phyloP scores from a whole-genome alignment of 192 early-diverging fungal genomes.

The Coemansia sp. region DNA sequence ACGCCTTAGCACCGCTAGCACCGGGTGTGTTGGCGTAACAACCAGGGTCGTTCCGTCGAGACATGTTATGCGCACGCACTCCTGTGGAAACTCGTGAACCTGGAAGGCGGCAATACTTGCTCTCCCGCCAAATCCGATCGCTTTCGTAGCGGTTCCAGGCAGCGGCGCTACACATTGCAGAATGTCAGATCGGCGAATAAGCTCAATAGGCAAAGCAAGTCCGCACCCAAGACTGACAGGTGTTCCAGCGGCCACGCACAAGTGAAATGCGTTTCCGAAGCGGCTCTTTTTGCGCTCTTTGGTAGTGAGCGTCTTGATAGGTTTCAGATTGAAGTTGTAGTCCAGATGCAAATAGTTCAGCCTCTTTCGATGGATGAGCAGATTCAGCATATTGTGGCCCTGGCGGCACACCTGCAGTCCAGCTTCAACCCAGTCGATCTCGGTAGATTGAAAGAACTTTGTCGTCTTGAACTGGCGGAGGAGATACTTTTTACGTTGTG shows the following conservation, averaged over 20 bases:
- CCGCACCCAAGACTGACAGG: slow-evolving; percentile 45
- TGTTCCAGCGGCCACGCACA: slow-evolving; percentile 60
- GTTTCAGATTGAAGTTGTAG: slow-evolving; percentile 99
- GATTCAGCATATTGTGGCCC: slow-evolving; percentile 99
- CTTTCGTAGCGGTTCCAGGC: background rate
- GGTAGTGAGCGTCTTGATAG: slow-evolving; percentile 97
- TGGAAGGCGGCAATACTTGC: slow-evolving; percentile 42
- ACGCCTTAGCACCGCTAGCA: slow-evolving; percentile 27
- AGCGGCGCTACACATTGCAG: slow-evolving; percentile 31
- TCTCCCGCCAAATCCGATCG: slow-evolving; percentile 17
- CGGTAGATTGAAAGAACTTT: slow-evolving; percentile 98
- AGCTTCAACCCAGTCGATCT: slow-evolving; percentile 99
- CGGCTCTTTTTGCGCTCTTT: slow-evolving; percentile 99
- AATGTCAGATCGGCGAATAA: slow-evolving; percentile 17
- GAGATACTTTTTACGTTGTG: slow-evolving; percentile 88
- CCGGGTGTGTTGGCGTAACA: slow-evolving; percentile 51
- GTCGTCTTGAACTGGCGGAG: slow-evolving; percentile 94
- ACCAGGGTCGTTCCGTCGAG: slow-evolving; percentile 40
- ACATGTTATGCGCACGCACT: slow-evolving; percentile 35
- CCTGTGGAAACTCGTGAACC: slow-evolving; percentile 35
- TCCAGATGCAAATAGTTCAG: slow-evolving; percentile 98
- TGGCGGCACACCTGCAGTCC: slow-evolving; percentile 97
- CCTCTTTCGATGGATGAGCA: slow-evolving; percentile 97
- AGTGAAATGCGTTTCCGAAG: slow-evolving; percentile 97
- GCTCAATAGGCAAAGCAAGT: slow-evolving; percentile 47